Percentiles rank a stretch among this genome's conserved stretches.
Evolutionary conservation across 1,284 basidiomycete species (phyloP).

Genomic region (Binderoboletus segoi): DNA sequence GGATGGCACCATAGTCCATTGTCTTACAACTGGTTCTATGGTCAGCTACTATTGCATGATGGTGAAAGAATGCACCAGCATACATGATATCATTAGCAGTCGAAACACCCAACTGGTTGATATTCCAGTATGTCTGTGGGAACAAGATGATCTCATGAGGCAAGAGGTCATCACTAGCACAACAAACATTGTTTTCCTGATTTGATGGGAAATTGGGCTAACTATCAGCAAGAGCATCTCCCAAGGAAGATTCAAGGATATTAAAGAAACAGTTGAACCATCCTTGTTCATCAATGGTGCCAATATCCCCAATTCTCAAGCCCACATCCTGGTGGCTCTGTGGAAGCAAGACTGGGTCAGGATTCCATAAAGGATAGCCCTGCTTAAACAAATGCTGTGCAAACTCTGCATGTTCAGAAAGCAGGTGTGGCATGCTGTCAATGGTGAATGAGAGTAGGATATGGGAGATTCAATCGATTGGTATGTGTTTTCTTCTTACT

Average conservation of each 20-base stretch:
- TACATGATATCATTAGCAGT: neutral
- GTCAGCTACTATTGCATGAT: neutral
- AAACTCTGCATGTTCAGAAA: neutral
- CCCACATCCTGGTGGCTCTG: neutral
- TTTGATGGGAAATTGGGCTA: neutral
- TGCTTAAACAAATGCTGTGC: neutral
- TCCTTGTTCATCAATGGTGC: constrained; percentile 1
- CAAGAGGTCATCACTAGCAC: neutral
- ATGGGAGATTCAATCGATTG: too few relatives aligned
- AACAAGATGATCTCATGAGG: constrained; percentile 1
- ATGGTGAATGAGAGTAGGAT: too few relatives aligned
- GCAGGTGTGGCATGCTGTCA: neutral
- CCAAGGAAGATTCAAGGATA: neutral
- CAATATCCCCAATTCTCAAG: constrained; percentile 5
- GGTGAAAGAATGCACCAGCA: neutral
- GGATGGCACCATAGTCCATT: neutral
- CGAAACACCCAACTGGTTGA: neutral
- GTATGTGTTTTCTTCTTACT: too few relatives aligned
- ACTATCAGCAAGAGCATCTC: too few relatives aligned
- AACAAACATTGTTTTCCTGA: neutral
- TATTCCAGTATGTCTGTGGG: neutral
- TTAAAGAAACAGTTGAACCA: constrained; percentile 3
- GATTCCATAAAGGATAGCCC: constrained; percentile 8
- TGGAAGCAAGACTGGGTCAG: neutral
- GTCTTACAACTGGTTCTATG: neutral